These are phyloP conservation scores for Cyberlindnera lachancei DNA, from an alignment of 805 yeast species.

Conservation along the genomic window DNA sequence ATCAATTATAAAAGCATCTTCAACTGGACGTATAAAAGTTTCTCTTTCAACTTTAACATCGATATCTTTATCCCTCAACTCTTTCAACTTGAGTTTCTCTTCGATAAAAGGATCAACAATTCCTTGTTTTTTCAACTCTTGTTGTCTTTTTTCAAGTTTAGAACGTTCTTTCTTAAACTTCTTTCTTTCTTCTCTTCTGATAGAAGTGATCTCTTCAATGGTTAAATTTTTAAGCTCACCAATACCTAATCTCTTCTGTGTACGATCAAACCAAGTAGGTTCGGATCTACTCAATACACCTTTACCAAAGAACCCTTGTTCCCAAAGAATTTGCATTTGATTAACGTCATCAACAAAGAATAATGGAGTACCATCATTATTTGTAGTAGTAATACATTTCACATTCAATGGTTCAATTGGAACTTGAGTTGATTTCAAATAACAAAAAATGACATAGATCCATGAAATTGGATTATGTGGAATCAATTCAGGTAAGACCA, in stretches of 20 bases:
- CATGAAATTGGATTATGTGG: conserved; percentile 69
- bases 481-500: conserved; percentile 42
- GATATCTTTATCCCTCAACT: conserved; percentile 25
- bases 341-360: conserved; percentile 31
- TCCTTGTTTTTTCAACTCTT: conserved; percentile 33
- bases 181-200: conserved; percentile 63
- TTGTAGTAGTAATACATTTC: too few relatives aligned
- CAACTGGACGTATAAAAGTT: conserved; percentile 28
- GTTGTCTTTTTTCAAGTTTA: conserved; percentile 42
- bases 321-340: conserved; percentile 62
- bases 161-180: conserved; percentile 66
- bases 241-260: conserved; percentile 45
- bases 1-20: conserved; percentile 25
- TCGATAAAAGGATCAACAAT: conserved; percentile 29
- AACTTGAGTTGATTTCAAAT: too few relatives aligned
- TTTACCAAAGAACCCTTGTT: conserved; percentile 87
- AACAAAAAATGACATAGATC: conserved; percentile 35
- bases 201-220: conserved; percentile 71
- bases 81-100: conserved; percentile 25
- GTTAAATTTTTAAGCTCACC: conserved; percentile 31
- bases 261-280: conserved; percentile 81
- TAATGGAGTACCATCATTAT: too few relatives aligned
- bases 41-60: conserved; percentile 16
- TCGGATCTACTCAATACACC: conserved; percentile 86
- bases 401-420: conserved; percentile 28